phyloP scores from a whole-genome alignment of 305 asterid species.

The Rubia balearica region DNA sequence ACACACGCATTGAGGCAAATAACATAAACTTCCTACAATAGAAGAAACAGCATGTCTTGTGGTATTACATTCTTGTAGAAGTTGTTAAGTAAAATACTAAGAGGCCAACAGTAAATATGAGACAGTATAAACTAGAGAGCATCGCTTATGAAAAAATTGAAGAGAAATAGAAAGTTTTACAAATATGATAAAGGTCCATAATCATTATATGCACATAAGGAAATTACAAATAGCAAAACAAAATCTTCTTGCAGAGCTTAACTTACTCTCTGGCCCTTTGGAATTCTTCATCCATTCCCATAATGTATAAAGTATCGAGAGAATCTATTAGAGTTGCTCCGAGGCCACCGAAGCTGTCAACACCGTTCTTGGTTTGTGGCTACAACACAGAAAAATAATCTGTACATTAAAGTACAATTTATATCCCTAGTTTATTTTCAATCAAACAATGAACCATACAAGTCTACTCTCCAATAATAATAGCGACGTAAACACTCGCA shows the following conservation, averaged over 20 bases:
- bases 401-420: conserved; percentile 8
- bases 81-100: conserved; percentile 5
- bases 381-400: conserved; percentile 31
- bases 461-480: conserved; percentile 4
- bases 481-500: neutral
- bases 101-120: neutral
- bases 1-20: neutral
- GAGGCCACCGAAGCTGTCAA: conserved; percentile 99
- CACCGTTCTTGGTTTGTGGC: conserved; percentile 88
- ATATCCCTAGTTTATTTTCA: conserved; percentile 3
- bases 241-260: conserved; percentile 5
- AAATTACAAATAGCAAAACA: neutral
- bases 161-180: neutral
- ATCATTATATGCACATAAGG: neutral
- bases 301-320: conserved; percentile 89
- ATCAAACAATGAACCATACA: neutral
- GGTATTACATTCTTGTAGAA: conserved; percentile 2
- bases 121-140: neutral
- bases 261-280: conserved; percentile 94
- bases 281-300: conserved; percentile 96
- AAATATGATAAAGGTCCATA: neutral
- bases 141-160: neutral
- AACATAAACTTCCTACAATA: neutral
- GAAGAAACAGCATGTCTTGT: conserved; percentile 3
- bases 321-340: conserved; percentile 96